phyloP scores from a whole-genome alignment of 805 yeast species.

The Pichia cephalocereana region DNA sequence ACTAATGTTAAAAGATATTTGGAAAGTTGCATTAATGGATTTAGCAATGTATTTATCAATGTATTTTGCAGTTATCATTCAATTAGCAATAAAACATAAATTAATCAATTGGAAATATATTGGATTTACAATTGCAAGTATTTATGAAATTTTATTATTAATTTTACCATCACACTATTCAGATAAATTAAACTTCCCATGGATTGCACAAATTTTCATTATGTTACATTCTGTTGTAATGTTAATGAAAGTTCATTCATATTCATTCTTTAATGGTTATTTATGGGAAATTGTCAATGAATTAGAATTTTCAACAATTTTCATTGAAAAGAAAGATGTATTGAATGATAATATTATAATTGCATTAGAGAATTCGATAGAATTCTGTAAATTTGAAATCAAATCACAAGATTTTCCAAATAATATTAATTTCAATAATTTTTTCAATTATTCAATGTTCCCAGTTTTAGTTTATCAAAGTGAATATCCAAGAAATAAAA shows the following conservation, averaged over 20 bases:
- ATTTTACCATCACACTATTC: conserved; percentile 48
- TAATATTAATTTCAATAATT: conserved; percentile 58
- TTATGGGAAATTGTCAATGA: conserved; percentile 59
- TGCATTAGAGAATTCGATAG: conserved; percentile 39
- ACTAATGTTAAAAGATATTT: conserved; percentile 51
- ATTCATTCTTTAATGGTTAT: conserved; percentile 86
- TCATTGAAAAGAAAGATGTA: conserved; percentile 29
- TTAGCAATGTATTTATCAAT: conserved; percentile 60
- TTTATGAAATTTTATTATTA: conserved; percentile 46
- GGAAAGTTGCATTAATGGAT: conserved; percentile 67
- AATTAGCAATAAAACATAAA: conserved; percentile 38
- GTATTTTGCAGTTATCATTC: conserved; percentile 55
- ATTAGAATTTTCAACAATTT: conserved; percentile 37
- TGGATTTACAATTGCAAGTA: conserved; percentile 58
- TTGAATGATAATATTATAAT: conserved; percentile 24
- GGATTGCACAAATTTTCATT: conserved; percentile 87
- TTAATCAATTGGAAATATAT: conserved; percentile 47
- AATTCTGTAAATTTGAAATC: conserved; percentile 68
- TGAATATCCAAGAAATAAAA: conserved; percentile 67
- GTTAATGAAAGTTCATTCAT: conserved; percentile 94
- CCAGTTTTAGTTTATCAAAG: conserved; percentile 84
- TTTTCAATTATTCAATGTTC: conserved; percentile 71
- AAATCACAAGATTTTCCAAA: conserved; percentile 62
- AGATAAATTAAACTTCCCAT: conserved; percentile 52
- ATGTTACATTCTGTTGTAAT: conserved; percentile 78